Base-by-base conservation (phyloP, 2,329 filamentous ascomycete species). In the Orbilia javanica region DNA sequence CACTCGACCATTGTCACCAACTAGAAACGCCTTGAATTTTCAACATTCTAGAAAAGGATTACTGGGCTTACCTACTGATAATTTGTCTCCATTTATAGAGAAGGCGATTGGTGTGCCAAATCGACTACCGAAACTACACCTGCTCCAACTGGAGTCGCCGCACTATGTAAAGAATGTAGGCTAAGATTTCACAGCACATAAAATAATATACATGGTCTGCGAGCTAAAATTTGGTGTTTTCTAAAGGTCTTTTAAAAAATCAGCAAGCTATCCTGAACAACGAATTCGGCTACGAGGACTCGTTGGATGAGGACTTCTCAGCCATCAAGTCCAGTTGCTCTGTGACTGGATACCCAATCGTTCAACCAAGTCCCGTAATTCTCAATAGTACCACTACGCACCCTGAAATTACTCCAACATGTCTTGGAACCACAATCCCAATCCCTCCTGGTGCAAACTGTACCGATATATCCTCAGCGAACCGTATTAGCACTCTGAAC, bases 401-500 rank as follows among this genome's bases (percentile, higher is more conserved):
- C 42, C 55, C 68, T 64, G 55, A 34, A 2, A 57, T 71, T 13
- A 71, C 68, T 71, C 68, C 68, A 53, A 71, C 68, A 42, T 71
- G 68, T 71, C 34, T 71, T 15, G 68, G 68, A 53, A 71, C 68
- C 31, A 64, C 57, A 13, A 71, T 71, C 29, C 57, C 68, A 25
- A 71, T 71, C 46, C 68, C 57, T 71, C 55, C 68, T 25, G 68
- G 57, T 13, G 68, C 68, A 71, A 71, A 64, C 36, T 71, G 68
- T 55, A 71, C 68, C 55, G 68, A 71, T n/a, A 71, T 71, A 71
- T 71, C 68, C 55, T 55, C 68, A n/a, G 3, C 27, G 36, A 64
- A 71, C 39, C 68, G 70, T 18, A 79, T 79, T 39, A 68, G 76
- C 39, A 79, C 76, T 22, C 64, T 68, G 6, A 70, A 81, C 79